Evolutionary conservation across 805 yeast genomes (phyloP), one percentile per base, ranked within the genome.

Genomic region (Henningerozyma blattae): DNA sequence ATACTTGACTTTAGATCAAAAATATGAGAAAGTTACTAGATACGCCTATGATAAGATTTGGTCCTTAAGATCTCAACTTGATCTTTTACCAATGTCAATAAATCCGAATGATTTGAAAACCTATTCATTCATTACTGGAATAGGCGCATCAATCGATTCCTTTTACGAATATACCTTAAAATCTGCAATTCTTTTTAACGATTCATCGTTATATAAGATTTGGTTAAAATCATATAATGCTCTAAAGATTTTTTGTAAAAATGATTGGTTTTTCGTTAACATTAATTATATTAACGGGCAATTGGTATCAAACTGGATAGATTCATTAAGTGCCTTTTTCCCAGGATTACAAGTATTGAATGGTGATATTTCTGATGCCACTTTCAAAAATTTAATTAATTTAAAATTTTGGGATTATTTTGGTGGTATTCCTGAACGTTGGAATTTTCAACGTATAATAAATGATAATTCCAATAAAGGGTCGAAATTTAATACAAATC

Each of bases 131-230:
- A 56, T 75, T 27, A 72, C 91, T 0, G 95, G 95, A 0, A 67
- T 82, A 8, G 96, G 97, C 2, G 96, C 96, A 0, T 80, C 94
- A 2, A 71, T 84, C 13, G 97, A 87, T 55, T 84, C 95, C 0
- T 83, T 83, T 48, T 87, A 78, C 51, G 97, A 87, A 49, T 83
- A 86, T 55, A 81, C 94, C 0, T 64, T 84, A 28, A 87, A 87
- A 50, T 75, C 77, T 15, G 62, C 86, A 2, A 68, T 87, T 9
- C 49, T 87, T 12, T 84, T 86, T 39, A 73, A 81, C 48, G 81
- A 79, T 43, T 61, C 61, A 12, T 59, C 64, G 10, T 57, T 73
- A 26, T 48, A 52, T 26, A 48, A 59, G 3, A 65, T 85, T 38
- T 86, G 87, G 83, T 50, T 63, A 15, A 55, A 58, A 2, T 65